A percentile compares a stretch with the other conserved stretches of the same genome.
Evolutionary conservation across 768 basidiomycete genomes (phyloP).

Genomic region (Phaeolepiota aurea): DNA sequence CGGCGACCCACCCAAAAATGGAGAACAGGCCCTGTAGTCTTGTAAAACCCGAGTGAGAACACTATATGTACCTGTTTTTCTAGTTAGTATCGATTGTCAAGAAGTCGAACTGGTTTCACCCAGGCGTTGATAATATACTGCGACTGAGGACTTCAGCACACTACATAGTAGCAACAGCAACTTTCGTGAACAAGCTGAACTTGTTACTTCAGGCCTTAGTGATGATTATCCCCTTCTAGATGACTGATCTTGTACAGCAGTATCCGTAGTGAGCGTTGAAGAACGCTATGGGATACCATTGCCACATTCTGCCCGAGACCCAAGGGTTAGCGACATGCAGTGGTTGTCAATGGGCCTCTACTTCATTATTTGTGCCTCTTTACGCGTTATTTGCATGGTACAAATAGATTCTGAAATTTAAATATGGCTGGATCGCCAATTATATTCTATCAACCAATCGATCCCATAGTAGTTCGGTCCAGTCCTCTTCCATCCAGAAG

Average conservation of each 20-base stretch:
- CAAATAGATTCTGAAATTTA: conserved; percentile 8
- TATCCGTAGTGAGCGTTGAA: too few relatives aligned
- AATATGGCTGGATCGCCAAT: neutral
- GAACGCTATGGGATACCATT: too few relatives aligned
- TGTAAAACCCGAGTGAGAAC: neutral
- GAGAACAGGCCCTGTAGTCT: too few relatives aligned
- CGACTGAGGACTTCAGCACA: neutral
- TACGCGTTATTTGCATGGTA: conserved; percentile 19
- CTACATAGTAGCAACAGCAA: too few relatives aligned
- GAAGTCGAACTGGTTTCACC: neutral
- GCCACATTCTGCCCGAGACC: too few relatives aligned
- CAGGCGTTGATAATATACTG: neutral
- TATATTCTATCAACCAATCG: neutral
- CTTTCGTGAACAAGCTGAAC: too few relatives aligned
- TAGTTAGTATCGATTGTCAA: too few relatives aligned
- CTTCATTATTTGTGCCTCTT: conserved; percentile 7
- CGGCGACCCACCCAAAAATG: neutral
- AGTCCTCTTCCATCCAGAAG: neutral
- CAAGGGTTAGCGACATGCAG: too few relatives aligned
- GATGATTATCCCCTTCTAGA: too few relatives aligned
- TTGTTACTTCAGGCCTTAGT: too few relatives aligned
- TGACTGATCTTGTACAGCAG: too few relatives aligned
- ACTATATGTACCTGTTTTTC: neutral
- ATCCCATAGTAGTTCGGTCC: neutral
- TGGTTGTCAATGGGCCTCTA: too few relatives aligned